These are phyloP conservation scores for Ailanthus altissimus DNA, from an alignment of 345 rosid species.

Conservation along the genomic window DNA sequence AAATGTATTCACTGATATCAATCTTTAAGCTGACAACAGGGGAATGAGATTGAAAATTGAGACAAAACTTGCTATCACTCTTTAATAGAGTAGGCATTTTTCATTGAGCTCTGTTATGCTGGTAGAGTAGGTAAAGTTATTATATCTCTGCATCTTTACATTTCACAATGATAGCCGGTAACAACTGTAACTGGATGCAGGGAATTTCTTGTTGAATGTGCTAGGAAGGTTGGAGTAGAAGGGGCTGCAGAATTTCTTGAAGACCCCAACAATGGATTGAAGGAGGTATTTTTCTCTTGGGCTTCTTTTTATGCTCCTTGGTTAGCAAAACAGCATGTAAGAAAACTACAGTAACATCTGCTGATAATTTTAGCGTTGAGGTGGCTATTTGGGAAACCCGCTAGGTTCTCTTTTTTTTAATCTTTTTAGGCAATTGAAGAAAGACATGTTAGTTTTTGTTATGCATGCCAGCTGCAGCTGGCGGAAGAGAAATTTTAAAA, in stretches of 20 bases:
- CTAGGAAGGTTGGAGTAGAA: conserved; percentile 68
- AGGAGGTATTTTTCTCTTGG: conserved; percentile 40
- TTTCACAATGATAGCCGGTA: neutral
- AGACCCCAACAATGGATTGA: conserved; percentile 67
- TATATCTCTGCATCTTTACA: neutral
- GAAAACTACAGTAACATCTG: neutral
- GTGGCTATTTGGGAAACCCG: neutral
- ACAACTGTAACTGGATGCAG: conserved; percentile 36
- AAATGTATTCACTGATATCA: neutral
- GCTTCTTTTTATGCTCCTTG: neutral
- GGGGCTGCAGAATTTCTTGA: conserved; percentile 83
- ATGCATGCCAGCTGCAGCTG: neutral
- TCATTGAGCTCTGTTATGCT: neutral
- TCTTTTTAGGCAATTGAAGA: neutral
- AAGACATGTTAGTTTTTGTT: neutral
- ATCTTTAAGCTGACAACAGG: neutral
- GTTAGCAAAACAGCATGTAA: neutral
- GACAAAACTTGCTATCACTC: neutral
- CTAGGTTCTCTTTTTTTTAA: neutral
- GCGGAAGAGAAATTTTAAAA: neutral
- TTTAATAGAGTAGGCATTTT: neutral
- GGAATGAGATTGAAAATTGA: neutral
- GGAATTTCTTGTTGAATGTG: conserved; percentile 78
- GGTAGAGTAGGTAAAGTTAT: neutral
- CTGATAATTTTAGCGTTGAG: neutral